Evolutionary conservation across 768 basidiomycete genomes (phyloP).

Genomic region (Mycena rosella): DNA sequence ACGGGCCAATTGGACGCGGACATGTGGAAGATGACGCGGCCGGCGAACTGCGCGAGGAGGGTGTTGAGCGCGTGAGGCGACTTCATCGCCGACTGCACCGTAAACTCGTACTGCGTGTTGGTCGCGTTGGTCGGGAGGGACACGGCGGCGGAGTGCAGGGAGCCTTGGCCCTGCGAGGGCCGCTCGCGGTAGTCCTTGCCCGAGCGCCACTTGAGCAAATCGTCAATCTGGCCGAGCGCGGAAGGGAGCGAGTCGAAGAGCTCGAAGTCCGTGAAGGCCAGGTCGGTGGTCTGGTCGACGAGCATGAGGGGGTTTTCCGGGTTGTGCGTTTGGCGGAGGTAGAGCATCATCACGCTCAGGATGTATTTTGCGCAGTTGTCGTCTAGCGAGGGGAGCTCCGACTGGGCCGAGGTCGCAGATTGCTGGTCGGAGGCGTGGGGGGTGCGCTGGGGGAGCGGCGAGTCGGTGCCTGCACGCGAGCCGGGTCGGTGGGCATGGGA

Average conservation of each 20-base stretch:
- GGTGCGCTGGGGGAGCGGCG: slow-evolving; percentile 51
- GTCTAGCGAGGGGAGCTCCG: slow-evolving; percentile 81
- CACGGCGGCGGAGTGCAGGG: slow-evolving; percentile 28
- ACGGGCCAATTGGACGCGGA: slow-evolving; percentile 91
- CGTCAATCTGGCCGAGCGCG: too few species aligned
- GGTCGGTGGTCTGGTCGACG: slow-evolving; percentile 70
- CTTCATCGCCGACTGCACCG: slow-evolving; percentile 70
- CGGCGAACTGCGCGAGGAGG: slow-evolving; percentile 78
- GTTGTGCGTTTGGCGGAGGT: slow-evolving; percentile 78
- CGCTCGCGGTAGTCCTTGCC: not conserved
- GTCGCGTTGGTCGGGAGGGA: slow-evolving; percentile 54
- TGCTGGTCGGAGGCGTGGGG: slow-evolving; percentile 61
- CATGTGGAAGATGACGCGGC: slow-evolving; percentile 86
- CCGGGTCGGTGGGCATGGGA: slow-evolving; percentile 57
- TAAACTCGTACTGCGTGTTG: slow-evolving; percentile 67
- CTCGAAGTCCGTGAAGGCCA: slow-evolving; percentile 80
- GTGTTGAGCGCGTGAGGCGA: slow-evolving; percentile 68
- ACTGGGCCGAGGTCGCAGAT: slow-evolving; percentile 57
- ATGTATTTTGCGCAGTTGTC: slow-evolving; percentile 87
- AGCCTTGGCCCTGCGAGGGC: slow-evolving; percentile 2
- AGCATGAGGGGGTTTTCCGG: slow-evolving; percentile 69
- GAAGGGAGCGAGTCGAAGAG: too few species aligned
- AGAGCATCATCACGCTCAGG: slow-evolving; percentile 85
- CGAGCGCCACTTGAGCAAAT: slow-evolving; percentile 23
- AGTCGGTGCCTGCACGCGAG: slow-evolving; percentile 60